Percentiles rank a stretch among this genome's conserved stretches.
Conservation (phyloP, 345 rosid species). For the Syzygium oleosum region DNA sequence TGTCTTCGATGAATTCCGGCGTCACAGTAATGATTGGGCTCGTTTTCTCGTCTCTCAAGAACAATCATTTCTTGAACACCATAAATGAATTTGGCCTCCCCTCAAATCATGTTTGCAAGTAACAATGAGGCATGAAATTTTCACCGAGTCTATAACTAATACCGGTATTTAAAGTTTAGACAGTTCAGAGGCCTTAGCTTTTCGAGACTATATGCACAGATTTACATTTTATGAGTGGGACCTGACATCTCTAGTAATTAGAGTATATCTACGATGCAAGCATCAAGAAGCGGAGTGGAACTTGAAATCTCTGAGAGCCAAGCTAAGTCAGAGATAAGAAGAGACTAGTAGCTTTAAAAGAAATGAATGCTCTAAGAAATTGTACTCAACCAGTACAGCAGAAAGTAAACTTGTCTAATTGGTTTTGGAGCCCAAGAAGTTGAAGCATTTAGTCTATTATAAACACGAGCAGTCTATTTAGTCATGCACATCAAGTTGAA, state of each 20-base stretch:
- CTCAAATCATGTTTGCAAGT: neutral
- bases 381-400: neutral
- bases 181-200: neutral
- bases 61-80: neutral
- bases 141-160: neutral
- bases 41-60: neutral
- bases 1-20: neutral
- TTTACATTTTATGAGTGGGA: neutral
- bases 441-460: neutral
- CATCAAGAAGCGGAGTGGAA: neutral
- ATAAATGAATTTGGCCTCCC: neutral
- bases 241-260: neutral
- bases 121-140: neutral
- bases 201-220: neutral
- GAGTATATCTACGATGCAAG: neutral
- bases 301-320: neutral
- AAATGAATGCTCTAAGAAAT: neutral
- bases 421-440: neutral
- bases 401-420: neutral
- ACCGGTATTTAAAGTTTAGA: neutral
- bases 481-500: neutral
- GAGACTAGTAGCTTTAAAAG: neutral
- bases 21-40: neutral
- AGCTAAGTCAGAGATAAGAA: neutral
- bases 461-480: neutral